phyloP scores from a whole-genome alignment of 805 yeast genomes.

The Suhomyces xylopsoci region DNA sequence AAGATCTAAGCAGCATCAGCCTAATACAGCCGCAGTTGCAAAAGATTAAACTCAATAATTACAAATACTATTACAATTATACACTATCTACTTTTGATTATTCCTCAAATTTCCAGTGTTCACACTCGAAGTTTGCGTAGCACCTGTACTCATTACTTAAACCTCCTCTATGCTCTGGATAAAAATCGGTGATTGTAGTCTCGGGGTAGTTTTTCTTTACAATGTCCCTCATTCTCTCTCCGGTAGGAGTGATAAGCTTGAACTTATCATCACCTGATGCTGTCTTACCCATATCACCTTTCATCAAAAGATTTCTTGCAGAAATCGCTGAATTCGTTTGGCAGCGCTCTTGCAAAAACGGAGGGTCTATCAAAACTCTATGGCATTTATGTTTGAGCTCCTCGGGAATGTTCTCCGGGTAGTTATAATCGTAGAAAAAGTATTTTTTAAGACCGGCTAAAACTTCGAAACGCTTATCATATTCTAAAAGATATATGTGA shows the following conservation, averaged over 20 bases:
- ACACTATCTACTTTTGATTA: background rate
- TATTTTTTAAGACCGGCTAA: conserved; percentile 68
- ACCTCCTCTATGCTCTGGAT: conserved; percentile 82
- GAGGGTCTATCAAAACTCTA: conserved; percentile 80
- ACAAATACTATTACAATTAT: background rate
- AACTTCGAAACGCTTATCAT: conserved; percentile 69
- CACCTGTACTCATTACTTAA: conserved; percentile 85
- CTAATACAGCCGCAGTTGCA: background rate
- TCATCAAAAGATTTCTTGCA: conserved; percentile 55
- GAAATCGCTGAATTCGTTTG: conserved; percentile 58
- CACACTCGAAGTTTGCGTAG: conserved; percentile 73
- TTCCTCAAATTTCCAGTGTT: conserved; percentile 54
- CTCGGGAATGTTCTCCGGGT: conserved; percentile 60
- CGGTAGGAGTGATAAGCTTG: conserved; percentile 75
- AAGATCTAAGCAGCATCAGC: background rate
- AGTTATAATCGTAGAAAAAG: conserved; percentile 70
- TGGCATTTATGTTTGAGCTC: conserved; percentile 61
- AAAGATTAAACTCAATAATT: background rate
- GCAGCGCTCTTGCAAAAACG: conserved; percentile 78
- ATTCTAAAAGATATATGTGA: conserved; percentile 74
- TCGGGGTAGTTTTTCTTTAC: conserved; percentile 63
- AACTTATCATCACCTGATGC: conserved; percentile 39
- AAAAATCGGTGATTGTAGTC: conserved; percentile 59
- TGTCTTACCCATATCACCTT: conserved; percentile 38
- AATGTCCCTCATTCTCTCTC: conserved; percentile 79